A percentile compares a stretch with the other conserved stretches of the same genome.
phyloP scores from a whole-genome alignment of 495 filamentous ascomycete genomes.

The Penicillium roqueforti region DNA sequence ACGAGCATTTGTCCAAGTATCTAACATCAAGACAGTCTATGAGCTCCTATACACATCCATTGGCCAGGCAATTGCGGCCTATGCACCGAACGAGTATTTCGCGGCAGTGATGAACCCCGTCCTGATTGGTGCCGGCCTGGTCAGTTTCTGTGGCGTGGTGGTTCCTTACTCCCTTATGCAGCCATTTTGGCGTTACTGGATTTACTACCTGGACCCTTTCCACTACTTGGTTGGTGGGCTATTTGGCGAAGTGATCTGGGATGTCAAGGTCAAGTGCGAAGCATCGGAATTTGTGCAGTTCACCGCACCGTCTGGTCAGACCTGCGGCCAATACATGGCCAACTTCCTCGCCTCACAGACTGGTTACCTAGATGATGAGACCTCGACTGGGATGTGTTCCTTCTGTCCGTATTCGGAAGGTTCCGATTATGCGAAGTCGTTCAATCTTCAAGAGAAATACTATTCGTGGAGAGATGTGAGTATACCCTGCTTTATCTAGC shows the following conservation, averaged over 20 bases:
- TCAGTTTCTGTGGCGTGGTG: constrained; percentile 54
- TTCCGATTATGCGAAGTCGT: constrained; percentile 39
- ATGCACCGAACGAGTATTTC: constrained; percentile 52
- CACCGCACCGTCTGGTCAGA: constrained; percentile 54
- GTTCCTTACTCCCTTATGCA: constrained; percentile 49
- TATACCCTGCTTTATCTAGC: background rate
- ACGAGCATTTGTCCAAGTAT: too few species aligned
- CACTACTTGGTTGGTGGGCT: constrained; percentile 51
- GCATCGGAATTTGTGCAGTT: constrained; percentile 58
- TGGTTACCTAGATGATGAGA: constrained; percentile 56
- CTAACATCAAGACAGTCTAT: constrained; percentile 32
- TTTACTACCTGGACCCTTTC: constrained; percentile 55
- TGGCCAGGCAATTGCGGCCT: constrained; percentile 48
- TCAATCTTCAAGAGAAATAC: constrained; percentile 37
- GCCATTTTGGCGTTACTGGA: constrained; percentile 57
- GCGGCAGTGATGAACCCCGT: constrained; percentile 51
- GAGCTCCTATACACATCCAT: constrained; percentile 45
- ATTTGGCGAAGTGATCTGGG: constrained; percentile 40
- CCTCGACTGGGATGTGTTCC: constrained; percentile 50
- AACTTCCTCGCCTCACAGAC: constrained; percentile 47
- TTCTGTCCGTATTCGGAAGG: constrained; percentile 55
- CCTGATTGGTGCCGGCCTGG: constrained; percentile 47
- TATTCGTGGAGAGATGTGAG: constrained; percentile 45
- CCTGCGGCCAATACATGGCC: constrained; percentile 64
- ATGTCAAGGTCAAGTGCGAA: constrained; percentile 52